Percentiles rank a stretch among this genome's conserved stretches.
These are phyloP conservation scores for Diaporthe humulicola DNA, from an alignment of 2,329 filamentous ascomycete species.

Conservation along the genomic window DNA sequence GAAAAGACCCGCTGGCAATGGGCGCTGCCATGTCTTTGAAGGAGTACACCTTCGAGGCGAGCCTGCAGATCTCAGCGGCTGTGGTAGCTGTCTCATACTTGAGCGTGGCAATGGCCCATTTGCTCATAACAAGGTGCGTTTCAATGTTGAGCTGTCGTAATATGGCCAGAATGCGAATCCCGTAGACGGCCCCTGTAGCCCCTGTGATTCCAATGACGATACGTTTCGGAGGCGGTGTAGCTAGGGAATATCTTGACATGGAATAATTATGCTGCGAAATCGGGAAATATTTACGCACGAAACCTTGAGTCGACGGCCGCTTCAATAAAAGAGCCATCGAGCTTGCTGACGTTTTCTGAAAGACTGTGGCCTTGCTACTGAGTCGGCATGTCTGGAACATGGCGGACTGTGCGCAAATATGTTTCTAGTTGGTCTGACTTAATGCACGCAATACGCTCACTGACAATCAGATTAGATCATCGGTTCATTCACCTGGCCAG, in stretches of 20 bases:
- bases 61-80: conserved; percentile 50
- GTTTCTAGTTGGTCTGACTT: too few species aligned
- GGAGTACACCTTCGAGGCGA: conserved; percentile 55
- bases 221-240: conserved; percentile 34
- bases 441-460: too few species aligned
- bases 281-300: too few species aligned
- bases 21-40: conserved; percentile 59
- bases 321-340: neutral
- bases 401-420: neutral
- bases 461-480: too few species aligned
- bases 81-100: conserved; percentile 60
- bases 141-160: conserved; percentile 58
- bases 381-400: neutral
- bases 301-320: neutral
- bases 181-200: conserved; percentile 60
- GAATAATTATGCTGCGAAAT: neutral
- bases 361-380: neutral
- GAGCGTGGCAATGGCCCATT: conserved; percentile 62
- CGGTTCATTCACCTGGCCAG: too few species aligned
- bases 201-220: conserved; percentile 65
- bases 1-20: conserved; percentile 59
- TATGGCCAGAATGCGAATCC: conserved; percentile 55
- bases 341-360: neutral
- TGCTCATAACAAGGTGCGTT: conserved; percentile 61
- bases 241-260: neutral